Base-by-base conservation (phyloP, 2,329 filamentous ascomycete species). In the Pleomassaria siparia region DNA sequence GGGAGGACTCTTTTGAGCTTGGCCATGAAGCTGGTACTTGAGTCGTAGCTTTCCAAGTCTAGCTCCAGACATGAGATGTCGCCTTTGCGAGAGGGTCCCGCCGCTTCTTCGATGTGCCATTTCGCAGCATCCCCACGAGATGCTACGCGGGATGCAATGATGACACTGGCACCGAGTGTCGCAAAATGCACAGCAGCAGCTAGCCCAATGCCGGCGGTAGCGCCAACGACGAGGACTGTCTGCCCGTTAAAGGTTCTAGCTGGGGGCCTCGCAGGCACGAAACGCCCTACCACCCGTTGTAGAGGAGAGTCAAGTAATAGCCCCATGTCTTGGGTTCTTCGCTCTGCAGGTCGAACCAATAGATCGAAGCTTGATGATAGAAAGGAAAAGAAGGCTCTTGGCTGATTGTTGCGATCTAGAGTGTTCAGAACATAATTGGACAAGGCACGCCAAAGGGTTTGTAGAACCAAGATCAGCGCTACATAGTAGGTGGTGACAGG, bases 141-240 rank as follows among this genome's bases (percentile, higher is more conserved):
- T 21, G 25, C 40, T 37, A 44, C 41, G 40, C 49, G 49, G 16
- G 49, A 51, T 41, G 49, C 54, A 44, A 69, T 60, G 30, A 69
- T 45, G 18, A 49, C 52, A 11, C 33, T 33, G 11, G 69, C 61
- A 1, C 72, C 72, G 5, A 74, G 72, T 3, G 75, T 66, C 13
- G 65, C 65, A 12, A 75, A 71, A 53, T 79, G 78, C 51, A 74
- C 63, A 2, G 76, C 75, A 4, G 77, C 75, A 53, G 76, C 74
- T 24, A 75, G 71, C 1, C 77, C 77, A 20, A 80, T 57, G 7
- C 77, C 77, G 1, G 72, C 66, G 26, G 74, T 79, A 10, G 75
- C 76, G 20, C 76, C 76, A 2, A 76, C 78, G 26, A 79, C 53
- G 15, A 79, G 61, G 11, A 79, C 69, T 0, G 74, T 75, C 22